Evolutionary conservation across 371 early-diverging fungal species (phyloP), one percentile per base, ranked within the genome.

Genomic region (Lichtheimia corymbifera): DNA sequence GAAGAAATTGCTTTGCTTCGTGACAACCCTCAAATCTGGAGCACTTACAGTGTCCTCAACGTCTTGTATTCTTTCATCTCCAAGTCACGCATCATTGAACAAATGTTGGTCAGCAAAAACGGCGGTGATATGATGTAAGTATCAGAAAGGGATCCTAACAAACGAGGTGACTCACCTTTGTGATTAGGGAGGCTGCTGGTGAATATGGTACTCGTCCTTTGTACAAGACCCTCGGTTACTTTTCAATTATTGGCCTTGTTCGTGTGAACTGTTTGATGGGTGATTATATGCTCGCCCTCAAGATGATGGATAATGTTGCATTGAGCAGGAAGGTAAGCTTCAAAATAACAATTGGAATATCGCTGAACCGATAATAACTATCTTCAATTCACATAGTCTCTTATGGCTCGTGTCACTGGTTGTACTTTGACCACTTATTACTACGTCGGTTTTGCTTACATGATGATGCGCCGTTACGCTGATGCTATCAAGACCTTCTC

Each of bases 161-260:
- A 47, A 13, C 15, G 2, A 4, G 17, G 47, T 56, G 24, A 7
- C 20, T 42, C 15, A 25, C 15, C 1, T 24, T 9, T 52, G 43
- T 52, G 15, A 20, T 24, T 63, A 73, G 73, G 72, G 91, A 86
- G 66, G 90, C 87, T 55, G 91, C 89, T 53, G 93, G 91, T 55
- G 88, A 88, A 71, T 93, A 88, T 64, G 91, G 91, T 43, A 73
- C 84, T 41, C 86, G 88, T 35, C 85, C 93, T 14, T 74, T 96
- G 64, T 97, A 96, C 85, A 90, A 93, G 76, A 95, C 93, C 91
- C 84, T 97, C 30, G 97, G 97, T n/a, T 96, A 96, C 84, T 97
- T 97, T 74, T 90, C 91, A 65, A 89, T 96, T 64, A 84, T 97
- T 61, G 97, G 97, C 14, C 83, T 96, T 42, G 80, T 96, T 42